These are phyloP conservation scores for Fonsecaea erecta DNA, from an alignment of 2,329 filamentous ascomycete species.

Conservation along the genomic window DNA sequence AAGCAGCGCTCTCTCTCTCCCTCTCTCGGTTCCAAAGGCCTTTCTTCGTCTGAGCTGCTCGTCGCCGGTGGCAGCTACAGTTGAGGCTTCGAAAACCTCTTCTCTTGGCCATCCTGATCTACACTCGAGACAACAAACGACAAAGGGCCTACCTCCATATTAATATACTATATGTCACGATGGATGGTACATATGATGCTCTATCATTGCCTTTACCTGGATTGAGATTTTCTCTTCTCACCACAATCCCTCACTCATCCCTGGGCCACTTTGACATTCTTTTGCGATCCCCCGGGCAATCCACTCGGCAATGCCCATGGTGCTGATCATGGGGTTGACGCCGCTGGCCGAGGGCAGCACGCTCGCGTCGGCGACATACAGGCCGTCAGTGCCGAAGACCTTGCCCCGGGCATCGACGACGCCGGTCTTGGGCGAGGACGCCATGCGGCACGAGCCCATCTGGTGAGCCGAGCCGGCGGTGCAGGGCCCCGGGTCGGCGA, in stretches of 20 bases:
- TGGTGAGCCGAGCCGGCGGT: conserved; percentile 53
- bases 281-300: conserved; percentile 46
- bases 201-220: too few relatives aligned
- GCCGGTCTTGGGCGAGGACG: conserved; percentile 45
- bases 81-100: too few relatives aligned
- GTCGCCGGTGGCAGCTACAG: not conserved
- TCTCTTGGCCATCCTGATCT: too few relatives aligned
- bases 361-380: conserved; percentile 57
- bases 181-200: too few relatives aligned
- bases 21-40: not conserved
- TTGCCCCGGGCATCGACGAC: conserved; percentile 53
- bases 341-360: conserved; percentile 58
- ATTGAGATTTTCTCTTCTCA: too few relatives aligned
- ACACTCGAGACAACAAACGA: too few relatives aligned
- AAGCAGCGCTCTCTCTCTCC: too few relatives aligned
- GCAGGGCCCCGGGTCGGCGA: conserved; percentile 53
- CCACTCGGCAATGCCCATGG: conserved; percentile 57
- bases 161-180: too few relatives aligned
- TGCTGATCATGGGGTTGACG: conserved; percentile 59
- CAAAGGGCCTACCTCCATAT: too few relatives aligned
- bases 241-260: too few relatives aligned
- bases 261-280: not conserved
- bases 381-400: conserved; percentile 53
- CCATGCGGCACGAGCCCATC: conserved; percentile 59
- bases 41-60: not conserved